Percentiles rank a stretch among this genome's conserved stretches.
Evolutionary conservation across 2,329 filamentous ascomycete genomes (phyloP).

Genomic region (Laburnicola sp.): DNA sequence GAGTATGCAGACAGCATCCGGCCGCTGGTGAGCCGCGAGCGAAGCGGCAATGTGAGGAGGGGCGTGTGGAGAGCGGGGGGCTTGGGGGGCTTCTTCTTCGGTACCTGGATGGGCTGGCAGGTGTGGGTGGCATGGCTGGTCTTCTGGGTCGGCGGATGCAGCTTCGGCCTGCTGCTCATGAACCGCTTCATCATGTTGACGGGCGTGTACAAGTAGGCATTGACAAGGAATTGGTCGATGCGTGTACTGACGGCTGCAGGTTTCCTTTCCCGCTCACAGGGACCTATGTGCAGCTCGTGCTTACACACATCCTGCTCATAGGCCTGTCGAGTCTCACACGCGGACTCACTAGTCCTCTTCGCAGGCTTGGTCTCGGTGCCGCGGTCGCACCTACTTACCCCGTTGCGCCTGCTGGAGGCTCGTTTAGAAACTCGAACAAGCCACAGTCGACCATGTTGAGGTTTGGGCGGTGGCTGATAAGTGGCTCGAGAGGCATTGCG

Average conservation of each 20-base stretch:
- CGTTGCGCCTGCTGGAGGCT: slow-evolving; percentile 36
- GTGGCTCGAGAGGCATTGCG: slow-evolving; percentile 54
- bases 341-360: slow-evolving; percentile 48
- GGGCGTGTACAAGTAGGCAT: slow-evolving; percentile 48
- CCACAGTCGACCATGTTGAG: slow-evolving; percentile 17
- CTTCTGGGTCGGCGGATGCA: slow-evolving; percentile 53
- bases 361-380: slow-evolving; percentile 49
- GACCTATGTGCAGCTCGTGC: slow-evolving; percentile 55
- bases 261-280: slow-evolving; percentile 58
- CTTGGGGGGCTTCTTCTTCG: slow-evolving; percentile 54
- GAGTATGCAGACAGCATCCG: slow-evolving; percentile 43
- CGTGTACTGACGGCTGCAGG: slow-evolving; percentile 37
- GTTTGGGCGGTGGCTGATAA: slow-evolving; percentile 43
- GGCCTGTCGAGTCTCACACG: slow-evolving; percentile 54
- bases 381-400: slow-evolving; percentile 50
- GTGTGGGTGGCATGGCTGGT: slow-evolving; percentile 53
- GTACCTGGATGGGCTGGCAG: slow-evolving; percentile 53
- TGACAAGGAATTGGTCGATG: not conserved
- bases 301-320: slow-evolving; percentile 55
- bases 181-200: slow-evolving; percentile 57
- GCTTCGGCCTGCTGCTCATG: slow-evolving; percentile 54
- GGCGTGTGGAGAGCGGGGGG: slow-evolving; percentile 47
- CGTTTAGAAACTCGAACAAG: slow-evolving; percentile 31
- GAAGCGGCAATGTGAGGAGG: slow-evolving; percentile 20
- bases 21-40: slow-evolving; percentile 42